Base-by-base conservation (phyloP, 345 rosid species). In the Populus simonii region DNA sequence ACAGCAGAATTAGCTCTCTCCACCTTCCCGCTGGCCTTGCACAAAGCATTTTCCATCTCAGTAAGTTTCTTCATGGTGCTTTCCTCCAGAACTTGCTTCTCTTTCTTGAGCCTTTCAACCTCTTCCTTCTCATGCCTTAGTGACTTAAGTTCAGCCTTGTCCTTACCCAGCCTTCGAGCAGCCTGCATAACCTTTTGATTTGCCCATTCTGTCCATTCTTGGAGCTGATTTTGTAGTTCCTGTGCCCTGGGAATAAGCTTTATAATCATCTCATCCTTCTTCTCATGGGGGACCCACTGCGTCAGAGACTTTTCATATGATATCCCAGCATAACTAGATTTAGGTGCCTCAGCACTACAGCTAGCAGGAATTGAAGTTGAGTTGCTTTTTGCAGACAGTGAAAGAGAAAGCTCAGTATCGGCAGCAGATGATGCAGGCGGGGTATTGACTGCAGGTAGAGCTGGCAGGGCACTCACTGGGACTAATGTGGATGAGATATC, bases 121-220 rank as follows among this genome's bases (percentile, higher is more conserved):
- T 93, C 96, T 83, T 93, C 93, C 83, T 89, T 93, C 83, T 91
- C 98, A 84, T 89, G 93, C 88, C 92, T 90, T 75, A 95, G 88
- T 25, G 89, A 84, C 85, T 91, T 93, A 72, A 95, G 94, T 75
- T 93, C 98, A 49, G 88, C 89, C 80, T 92, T 90, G 82, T 95
- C 99, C 80, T 89, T 91, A 68, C 90, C 74, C 76, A 95, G 89
- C 89, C 98, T 88, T 74, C 89, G 88, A 74, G 98, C 90, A 71
- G 97, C 99, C 85, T 95, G 98, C 92, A 90, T 95, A 62, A 95
- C 98, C 88, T 95, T 95, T 87, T 93, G 92, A 82, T 93, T 92
- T 47, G 96, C 93, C 99, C 99, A 95, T 27, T 95, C 94, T 18
- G 93, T 92, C 98, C 99, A 95, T 79, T 87, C 93, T 79, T 93